phyloP scores from a whole-genome alignment of 768 basidiomycete genomes.

The Leccinellum rugosiceps region DNA sequence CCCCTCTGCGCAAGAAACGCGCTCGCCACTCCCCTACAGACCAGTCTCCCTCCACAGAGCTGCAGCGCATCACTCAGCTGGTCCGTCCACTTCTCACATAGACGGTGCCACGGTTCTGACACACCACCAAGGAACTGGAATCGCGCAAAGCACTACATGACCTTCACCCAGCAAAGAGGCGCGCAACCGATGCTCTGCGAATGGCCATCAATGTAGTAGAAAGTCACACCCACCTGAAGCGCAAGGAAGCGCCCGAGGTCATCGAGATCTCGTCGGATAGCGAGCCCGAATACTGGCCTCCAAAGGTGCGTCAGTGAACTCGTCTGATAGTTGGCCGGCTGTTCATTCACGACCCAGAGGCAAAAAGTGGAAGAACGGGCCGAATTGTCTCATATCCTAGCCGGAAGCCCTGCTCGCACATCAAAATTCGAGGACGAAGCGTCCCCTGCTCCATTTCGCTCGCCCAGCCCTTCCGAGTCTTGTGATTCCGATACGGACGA shows the following conservation, averaged over 20 bases:
- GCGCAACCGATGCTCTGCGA: conserved; percentile 14
- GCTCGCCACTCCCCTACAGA: background rate
- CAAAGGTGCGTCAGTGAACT: conserved; percentile 16
- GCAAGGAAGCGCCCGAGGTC: conserved; percentile 16
- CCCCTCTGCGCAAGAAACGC: conserved; percentile 15
- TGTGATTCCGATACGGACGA: conserved; percentile 12
- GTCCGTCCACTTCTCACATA: conserved; percentile 8
- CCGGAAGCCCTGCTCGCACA: background rate
- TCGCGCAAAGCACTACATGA: conserved; percentile 13
- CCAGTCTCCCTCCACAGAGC: conserved; percentile 13
- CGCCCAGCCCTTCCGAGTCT: background rate
- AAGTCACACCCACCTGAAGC: conserved; percentile 17
- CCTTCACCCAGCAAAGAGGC: conserved; percentile 20
- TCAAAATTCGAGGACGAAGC: conserved; percentile 5
- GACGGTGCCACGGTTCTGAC: conserved; percentile 6
- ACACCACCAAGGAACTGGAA: conserved; percentile 19
- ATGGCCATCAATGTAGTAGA: conserved; percentile 14
- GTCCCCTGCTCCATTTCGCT: conserved; percentile 1
- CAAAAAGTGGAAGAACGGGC: conserved; percentile 10
- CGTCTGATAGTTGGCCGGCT: background rate
- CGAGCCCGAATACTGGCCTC: conserved; percentile 19
- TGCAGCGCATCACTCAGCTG: conserved; percentile 22
- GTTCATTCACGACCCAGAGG: conserved; percentile 13
- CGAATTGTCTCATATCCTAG: background rate
- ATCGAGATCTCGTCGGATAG: conserved; percentile 32